Base-by-base conservation (phyloP, 495 filamentous ascomycete genomes). In the Aspergillus sclerotioniger region DNA sequence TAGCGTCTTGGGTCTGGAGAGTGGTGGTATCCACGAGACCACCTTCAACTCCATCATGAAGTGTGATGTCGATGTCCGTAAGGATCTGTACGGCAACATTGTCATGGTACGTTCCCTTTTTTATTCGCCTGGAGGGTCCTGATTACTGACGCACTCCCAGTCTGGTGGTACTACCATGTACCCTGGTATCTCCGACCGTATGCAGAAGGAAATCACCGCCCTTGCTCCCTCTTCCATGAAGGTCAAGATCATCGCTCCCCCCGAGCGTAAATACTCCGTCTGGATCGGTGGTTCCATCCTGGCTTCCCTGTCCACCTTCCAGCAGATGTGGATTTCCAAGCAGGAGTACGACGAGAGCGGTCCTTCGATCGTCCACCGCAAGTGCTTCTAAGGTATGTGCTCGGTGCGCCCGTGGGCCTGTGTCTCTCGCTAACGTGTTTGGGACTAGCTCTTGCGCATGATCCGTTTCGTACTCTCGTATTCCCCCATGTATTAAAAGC, bases 321-420 rank as follows among this genome's bases (percentile, higher is more conserved):
- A 98, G 82, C 94, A 98, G 83, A 98, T 98, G 95, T 98, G 94
- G 94, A 98, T 98, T 88, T 98, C 94, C 63, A 98, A 98, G 90
- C 94, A 98, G 83, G 94, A 98, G 85, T 98, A 98, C 86, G 94
- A 98, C 82, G 94, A 98, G 90, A 92, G 87, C 76, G 94, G 94
- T 78, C 94, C 94, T 69, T 96, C 92, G 68, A 98, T 98, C 74
- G 94, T 98, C 67, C 94, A 98, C 88, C 92, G 94, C 90, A 98
- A 98, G 90, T 98, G 92, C 89, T 96, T 96, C 89, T 96, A 96
- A 96, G 86, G 62, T 68, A 65, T 29, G 44, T 8, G 15, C 8
- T 33, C 21, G 6, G 39, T 6, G 4, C 13, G 5, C 13, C 33
- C 37, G 3, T 50, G 3, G 16, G 31, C 32, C 29, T 39, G 29